phyloP scores from a whole-genome alignment of 228 moss, liverwort and hornwort genomes.

The Sphagnum magellanicum region DNA sequence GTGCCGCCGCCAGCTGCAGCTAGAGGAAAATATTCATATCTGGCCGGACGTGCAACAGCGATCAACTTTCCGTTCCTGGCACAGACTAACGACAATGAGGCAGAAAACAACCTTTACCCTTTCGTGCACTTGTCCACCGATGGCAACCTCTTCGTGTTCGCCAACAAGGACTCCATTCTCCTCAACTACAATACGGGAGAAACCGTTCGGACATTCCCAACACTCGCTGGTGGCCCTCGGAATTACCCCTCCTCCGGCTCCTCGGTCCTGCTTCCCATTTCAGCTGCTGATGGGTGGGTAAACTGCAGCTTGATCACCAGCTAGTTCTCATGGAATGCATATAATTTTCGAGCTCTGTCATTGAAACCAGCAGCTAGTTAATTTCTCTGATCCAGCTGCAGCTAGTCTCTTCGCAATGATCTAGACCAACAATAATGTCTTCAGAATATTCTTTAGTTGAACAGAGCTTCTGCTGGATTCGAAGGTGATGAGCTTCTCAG shows the following conservation, averaged over 20 bases:
- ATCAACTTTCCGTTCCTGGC: constrained; percentile 28
- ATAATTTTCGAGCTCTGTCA: too few species aligned
- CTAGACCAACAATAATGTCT: too few species aligned
- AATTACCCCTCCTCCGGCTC: constrained; percentile 63
- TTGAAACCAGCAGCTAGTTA: too few species aligned
- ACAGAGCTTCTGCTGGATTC: too few species aligned
- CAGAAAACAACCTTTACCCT: constrained; percentile 61
- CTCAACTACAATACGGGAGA: constrained; percentile 39
- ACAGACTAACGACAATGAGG: constrained; percentile 13
- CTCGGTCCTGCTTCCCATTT: constrained; percentile 47
- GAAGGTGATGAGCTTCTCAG: too few species aligned
- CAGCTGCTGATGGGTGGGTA: not conserved
- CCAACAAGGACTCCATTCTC: constrained; percentile 51
- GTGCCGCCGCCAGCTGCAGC: constrained; percentile 17
- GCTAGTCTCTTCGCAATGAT: too few species aligned
- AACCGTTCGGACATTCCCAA: constrained; percentile 24
- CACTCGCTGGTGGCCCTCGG: constrained; percentile 38
- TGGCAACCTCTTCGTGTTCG: constrained; percentile 61
- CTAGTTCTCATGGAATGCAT: too few species aligned
- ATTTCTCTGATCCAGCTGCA: too few species aligned
- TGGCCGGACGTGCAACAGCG: constrained; percentile 1
- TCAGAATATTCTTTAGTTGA: too few species aligned
- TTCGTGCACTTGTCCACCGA: constrained; percentile 56
- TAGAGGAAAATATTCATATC: not conserved
- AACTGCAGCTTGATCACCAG: too few species aligned